Base-by-base conservation (phyloP, 805 yeast genomes). In the Wickerhamiella dianesei region DNA sequence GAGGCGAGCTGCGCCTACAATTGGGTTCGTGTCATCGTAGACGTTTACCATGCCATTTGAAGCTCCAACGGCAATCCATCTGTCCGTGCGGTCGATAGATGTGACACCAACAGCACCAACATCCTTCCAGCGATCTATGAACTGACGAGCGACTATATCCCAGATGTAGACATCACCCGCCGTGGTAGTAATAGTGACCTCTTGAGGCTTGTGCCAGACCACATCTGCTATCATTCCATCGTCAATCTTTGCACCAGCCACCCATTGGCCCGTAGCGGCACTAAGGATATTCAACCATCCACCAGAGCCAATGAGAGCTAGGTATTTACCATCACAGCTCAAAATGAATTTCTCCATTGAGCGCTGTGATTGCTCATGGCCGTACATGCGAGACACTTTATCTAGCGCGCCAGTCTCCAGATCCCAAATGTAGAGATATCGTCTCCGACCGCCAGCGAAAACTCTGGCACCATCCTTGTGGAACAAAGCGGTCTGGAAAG, bases 111-210 rank as follows among this genome's bases (percentile, higher is more conserved):
- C 71, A 22, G 94, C 94, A 17, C 88, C 79, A 41, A 78, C 81
- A 61, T 92, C 98, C 41, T 72, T 71, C 97, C 97, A 92, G 58
- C 77, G 76, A 48, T 71, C 70, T 2, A 73, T 47, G 16, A 85
- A 72, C 51, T 73, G 67, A 35, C 75, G 71, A 2, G 65, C 63
- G 3, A 64, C 65, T 42, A 77, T 59, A 51, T 75, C 72, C 67
- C 85, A 92, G 58, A 86, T 95, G 92, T 95, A 88, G 2, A 92
- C 75, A 51, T 86, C 94, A 41, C 97, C 96, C 16, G 75, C 72
- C 1, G 79, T 70, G 57, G 82, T 88, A n/a, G 79, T 76, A 20
- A 80, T 74, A 17, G 81, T 64, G 9, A 82, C 56, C 1, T 68
- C 61, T 22, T 64, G 61, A 50, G 73, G 74, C 3, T 51, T 53